Percentiles rank a stretch among this genome's conserved stretches.
These are phyloP conservation scores for Hypomontagnella submonticulosa DNA, from an alignment of 495 filamentous ascomycete genomes.

Conservation along the genomic window DNA sequence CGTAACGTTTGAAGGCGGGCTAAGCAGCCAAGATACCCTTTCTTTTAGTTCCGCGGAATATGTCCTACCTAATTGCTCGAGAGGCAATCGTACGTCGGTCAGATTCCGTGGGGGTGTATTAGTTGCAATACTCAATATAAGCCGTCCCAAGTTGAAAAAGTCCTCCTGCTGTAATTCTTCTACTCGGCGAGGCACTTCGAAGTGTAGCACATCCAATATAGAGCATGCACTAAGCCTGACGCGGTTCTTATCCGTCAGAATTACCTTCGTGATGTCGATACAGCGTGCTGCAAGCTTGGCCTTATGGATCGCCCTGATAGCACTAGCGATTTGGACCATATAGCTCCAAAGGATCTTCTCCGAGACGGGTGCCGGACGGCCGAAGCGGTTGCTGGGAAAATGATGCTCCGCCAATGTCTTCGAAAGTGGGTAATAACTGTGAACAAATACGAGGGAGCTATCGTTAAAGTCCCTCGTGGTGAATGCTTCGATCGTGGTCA, in stretches of 20 bases:
- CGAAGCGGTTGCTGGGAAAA: constrained; percentile 65
- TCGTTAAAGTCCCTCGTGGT: constrained; percentile 93
- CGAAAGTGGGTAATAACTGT: constrained; percentile 89
- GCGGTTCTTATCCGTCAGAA: constrained; percentile 83
- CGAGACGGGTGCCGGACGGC: constrained; percentile 63
- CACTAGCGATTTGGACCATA: constrained; percentile 90
- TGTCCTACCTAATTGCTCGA: constrained; percentile 76
- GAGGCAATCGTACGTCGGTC: constrained; percentile 66
- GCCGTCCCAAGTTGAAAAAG: constrained; percentile 82
- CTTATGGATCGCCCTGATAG: constrained; percentile 84
- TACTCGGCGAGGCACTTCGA: constrained; percentile 71
- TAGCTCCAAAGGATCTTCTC: constrained; percentile 92
- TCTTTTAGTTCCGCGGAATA: constrained; percentile 81
- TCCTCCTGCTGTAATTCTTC: constrained; percentile 87
- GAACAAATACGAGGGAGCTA: constrained; percentile 92
- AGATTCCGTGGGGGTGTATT: constrained; percentile 65
- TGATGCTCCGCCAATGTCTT: constrained; percentile 91
- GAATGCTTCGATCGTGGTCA: constrained; percentile 90
- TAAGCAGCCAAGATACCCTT: constrained; percentile 79
- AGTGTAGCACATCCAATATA: constrained; percentile 86
- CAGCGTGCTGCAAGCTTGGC: constrained; percentile 83
- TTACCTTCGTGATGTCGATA: constrained; percentile 84
- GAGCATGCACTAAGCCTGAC: constrained; percentile 90
- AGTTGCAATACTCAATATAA: constrained; percentile 81
- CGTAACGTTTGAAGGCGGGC: constrained; percentile 59